Base-by-base conservation (phyloP, 1,284 basidiomycete species). In the Malassezia equina region DNA sequence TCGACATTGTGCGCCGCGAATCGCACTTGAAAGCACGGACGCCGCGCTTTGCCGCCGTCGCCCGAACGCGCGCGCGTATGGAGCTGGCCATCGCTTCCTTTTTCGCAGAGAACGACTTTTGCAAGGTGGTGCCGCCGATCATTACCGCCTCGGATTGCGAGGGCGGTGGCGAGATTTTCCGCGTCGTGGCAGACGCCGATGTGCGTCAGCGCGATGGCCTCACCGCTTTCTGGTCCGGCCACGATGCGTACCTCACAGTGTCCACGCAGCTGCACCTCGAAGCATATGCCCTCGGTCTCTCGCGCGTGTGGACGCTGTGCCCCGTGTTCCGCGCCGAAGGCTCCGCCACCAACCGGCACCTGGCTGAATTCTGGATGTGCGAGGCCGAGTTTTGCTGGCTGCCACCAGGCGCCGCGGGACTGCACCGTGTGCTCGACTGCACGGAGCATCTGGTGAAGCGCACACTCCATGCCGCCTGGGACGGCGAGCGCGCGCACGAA, bases 341-440 rank as follows among this genome's bases (percentile, higher is more conserved):
- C 7, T 86, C 84, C 4, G 81, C 85, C 64, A 96, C 93, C 1
- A 83, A 82, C 46, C 81, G 93, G n/a, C 93, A 99, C 75, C 81
- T 99, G 7, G 83, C 88, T 45, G 94, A 99, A 73, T 99, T 98
- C 75, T 94, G 89, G 87, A 98, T 98, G 93, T 81, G 94, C 53
- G 93, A 99, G 76, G 90, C 86, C 0, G 93, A 74, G 27, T 51
- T 67, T 52, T 63, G 61, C 36, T 70, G 64, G 44, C 47, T 59
- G 2, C 52, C 40, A 4, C 15, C 19, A 3, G 45, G 40, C 8
- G 24, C 44, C 6, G 27, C 19, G 2, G 55, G 50, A 1, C 57
- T 70, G 6, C 17, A 46, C 1, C 48, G 40, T n/a, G 59, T 69
- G 2, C 47, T 70, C 41, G 56, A 61, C 29, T 34, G 58, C 8